These are phyloP conservation scores for Carex sylvatica DNA, from an alignment of 202 grass and related monocot genomes.

Conservation along the genomic window DNA sequence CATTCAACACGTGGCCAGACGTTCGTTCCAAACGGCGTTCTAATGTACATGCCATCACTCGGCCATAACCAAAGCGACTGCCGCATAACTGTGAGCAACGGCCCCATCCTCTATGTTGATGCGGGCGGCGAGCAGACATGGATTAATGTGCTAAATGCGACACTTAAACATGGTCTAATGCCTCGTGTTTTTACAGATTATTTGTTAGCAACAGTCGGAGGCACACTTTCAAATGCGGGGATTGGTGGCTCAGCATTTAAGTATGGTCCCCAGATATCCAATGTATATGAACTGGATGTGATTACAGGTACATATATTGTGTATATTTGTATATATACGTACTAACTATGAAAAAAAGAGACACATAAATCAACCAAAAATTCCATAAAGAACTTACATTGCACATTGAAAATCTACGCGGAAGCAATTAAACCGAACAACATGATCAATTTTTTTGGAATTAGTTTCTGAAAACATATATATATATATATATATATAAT, in stretches of 20 bases:
- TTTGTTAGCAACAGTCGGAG: conserved; percentile 59
- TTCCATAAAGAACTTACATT: background rate
- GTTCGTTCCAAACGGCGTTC: conserved; percentile 36
- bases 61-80: background rate
- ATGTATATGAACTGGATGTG: conserved; percentile 60
- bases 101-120: conserved; percentile 38
- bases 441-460: background rate
- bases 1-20: conserved; percentile 51
- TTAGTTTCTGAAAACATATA: background rate
- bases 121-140: conserved; percentile 65
- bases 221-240: conserved; percentile 70
- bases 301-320: conserved; percentile 36
- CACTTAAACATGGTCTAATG: conserved; percentile 38
- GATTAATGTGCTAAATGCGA: conserved; percentile 48
- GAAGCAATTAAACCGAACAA: background rate
- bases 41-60: conserved; percentile 51
- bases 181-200: conserved; percentile 60
- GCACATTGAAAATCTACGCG: background rate
- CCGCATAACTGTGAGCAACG: conserved; percentile 36
- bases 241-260: conserved; percentile 54
- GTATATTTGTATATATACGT: background rate
- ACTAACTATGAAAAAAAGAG: background rate
- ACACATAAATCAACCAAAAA: background rate
- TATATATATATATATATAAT: too few species aligned
- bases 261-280: conserved; percentile 63